These are phyloP conservation scores for Xylona heveae DNA, from an alignment of 495 filamentous ascomycete species.

Conservation along the genomic window DNA sequence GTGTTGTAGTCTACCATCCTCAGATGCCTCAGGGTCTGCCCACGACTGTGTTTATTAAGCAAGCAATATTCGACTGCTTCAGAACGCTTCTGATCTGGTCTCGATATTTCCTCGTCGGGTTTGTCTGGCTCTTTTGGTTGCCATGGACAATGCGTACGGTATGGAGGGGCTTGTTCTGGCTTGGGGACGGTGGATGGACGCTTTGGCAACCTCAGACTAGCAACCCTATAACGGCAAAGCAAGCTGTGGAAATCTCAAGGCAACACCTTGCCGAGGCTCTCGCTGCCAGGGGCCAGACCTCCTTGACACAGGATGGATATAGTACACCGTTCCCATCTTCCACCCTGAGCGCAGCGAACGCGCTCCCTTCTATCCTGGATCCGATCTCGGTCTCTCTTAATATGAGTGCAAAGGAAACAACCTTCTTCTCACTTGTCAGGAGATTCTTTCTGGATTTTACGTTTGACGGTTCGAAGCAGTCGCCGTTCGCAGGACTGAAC, in stretches of 20 bases:
- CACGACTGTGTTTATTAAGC: conserved; percentile 52
- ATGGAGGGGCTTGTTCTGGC: conserved; percentile 86
- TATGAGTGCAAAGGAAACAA: too few species aligned
- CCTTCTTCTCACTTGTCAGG: too few species aligned
- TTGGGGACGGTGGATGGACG: conserved; percentile 83
- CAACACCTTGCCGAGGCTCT: conserved; percentile 9
- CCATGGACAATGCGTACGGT: conserved; percentile 81
- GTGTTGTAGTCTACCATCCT: conserved; percentile 45
- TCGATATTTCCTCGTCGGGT: conserved; percentile 52
- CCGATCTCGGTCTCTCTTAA: too few species aligned
- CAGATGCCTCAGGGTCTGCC: conserved; percentile 77
- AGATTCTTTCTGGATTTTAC: too few species aligned
- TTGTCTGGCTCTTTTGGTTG: conserved; percentile 74
- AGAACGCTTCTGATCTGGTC: conserved; percentile 54
- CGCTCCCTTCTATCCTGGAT: too few species aligned
- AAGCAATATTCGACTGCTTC: conserved; percentile 47
- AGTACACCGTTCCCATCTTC: too few species aligned
- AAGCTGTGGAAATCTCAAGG: conserved; percentile 4
- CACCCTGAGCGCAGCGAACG: too few species aligned
- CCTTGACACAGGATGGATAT: too few species aligned
- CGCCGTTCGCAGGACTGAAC: too few species aligned
- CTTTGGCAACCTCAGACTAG: conserved; percentile 12
- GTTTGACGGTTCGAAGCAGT: too few species aligned
- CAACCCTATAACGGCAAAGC: conserved; percentile 11
- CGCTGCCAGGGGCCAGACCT: too few species aligned